A percentile compares a stretch with the other conserved stretches of the same genome.
These are phyloP conservation scores for Trichoderma koningiopsis DNA, from an alignment of 2,329 filamentous ascomycete species.

Conservation along the genomic window DNA sequence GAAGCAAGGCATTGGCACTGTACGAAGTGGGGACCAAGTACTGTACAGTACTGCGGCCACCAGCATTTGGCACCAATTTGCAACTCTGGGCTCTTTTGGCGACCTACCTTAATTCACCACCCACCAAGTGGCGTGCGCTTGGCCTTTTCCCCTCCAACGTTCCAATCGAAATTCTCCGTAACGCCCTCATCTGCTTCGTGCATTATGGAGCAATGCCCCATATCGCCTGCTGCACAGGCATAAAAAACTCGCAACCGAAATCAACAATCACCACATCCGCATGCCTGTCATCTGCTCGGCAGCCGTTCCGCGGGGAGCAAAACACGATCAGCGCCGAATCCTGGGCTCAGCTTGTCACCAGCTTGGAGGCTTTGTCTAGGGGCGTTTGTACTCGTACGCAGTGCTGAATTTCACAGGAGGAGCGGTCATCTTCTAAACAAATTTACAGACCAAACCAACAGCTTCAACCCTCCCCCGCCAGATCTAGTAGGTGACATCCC, in stretches of 20 bases:
- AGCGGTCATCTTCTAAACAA: background rate
- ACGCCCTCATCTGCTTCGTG: background rate
- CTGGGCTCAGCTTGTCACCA: background rate
- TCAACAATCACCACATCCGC: background rate
- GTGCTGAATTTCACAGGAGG: background rate
- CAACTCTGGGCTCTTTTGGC: background rate
- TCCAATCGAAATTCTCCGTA: conserved; percentile 25
- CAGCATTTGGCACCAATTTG: background rate
- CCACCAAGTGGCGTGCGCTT: conserved; percentile 7
- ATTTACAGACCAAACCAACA: background rate
- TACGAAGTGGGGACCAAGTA: background rate
- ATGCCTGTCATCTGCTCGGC: background rate
- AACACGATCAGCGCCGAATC: background rate
- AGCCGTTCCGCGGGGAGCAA: conserved; percentile 1
- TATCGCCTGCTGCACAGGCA: conserved; percentile 5
- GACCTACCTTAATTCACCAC: conserved; percentile 17
- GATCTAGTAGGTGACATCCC: conserved; percentile 18
- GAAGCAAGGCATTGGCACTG: background rate
- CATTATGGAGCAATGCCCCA: background rate
- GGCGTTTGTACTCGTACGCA: background rate
- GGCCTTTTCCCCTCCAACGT: conserved; percentile 3
- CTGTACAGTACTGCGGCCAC: background rate
- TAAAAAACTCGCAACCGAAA: background rate
- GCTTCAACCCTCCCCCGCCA: background rate
- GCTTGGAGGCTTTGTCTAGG: background rate